phyloP scores from a whole-genome alignment of 441 rosid genomes.

The Geranium incanum region DNA sequence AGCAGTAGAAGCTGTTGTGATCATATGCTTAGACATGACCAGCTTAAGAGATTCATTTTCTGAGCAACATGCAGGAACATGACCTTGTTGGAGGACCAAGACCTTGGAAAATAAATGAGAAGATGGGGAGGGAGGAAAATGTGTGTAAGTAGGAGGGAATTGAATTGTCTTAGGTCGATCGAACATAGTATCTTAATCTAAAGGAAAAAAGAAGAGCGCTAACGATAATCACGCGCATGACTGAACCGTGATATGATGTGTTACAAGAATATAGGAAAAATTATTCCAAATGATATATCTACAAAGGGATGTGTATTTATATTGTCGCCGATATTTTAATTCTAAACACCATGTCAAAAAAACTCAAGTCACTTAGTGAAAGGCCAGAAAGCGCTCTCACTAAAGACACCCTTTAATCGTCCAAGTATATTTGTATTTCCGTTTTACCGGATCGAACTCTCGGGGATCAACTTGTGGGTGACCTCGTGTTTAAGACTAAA shows the following conservation, averaged over 20 bases:
- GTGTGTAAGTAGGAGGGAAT: conserved; percentile 15
- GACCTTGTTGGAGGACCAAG: conserved; percentile 34
- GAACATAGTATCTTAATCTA: background rate
- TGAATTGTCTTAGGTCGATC: conserved; percentile 20
- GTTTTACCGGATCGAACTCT: too few relatives aligned
- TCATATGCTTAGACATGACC: conserved; percentile 24
- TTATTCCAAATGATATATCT: background rate
- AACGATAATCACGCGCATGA: background rate
- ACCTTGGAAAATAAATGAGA: conserved; percentile 17
- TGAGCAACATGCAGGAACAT: conserved; percentile 40
- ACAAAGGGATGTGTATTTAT: background rate
- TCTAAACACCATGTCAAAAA: too few relatives aligned
- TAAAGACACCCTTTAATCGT: too few relatives aligned
- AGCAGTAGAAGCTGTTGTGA: conserved; percentile 21
- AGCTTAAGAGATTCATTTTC: conserved; percentile 25
- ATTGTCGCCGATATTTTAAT: too few relatives aligned
- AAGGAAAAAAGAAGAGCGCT: background rate
- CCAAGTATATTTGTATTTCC: too few relatives aligned
- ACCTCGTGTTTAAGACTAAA: too few relatives aligned
- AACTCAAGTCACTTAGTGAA: too few relatives aligned
- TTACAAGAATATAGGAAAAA: background rate
- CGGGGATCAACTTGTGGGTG: too few relatives aligned
- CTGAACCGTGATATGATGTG: background rate
- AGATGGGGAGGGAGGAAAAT: too few relatives aligned
- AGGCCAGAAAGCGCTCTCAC: too few relatives aligned